Conservation (phyloP, 2,329 filamentous ascomycete species). For the Colletotrichum echinochloae region DNA sequence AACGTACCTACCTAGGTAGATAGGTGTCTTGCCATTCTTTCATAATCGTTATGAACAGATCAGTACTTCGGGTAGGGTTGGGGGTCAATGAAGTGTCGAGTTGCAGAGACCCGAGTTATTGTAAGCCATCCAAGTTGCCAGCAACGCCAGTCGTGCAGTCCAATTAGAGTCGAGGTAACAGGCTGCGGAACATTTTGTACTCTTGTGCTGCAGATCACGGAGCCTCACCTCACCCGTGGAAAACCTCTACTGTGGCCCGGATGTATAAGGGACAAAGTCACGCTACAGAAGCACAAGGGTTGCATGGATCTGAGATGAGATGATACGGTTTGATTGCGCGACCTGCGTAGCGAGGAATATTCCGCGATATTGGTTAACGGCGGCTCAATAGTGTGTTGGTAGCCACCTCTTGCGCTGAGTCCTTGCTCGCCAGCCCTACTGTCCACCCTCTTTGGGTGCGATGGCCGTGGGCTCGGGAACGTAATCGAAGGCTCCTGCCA, state of each 20-base stretch:
- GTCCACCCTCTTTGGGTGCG: slow-evolving; percentile 52
- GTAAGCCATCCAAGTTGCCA: background rate
- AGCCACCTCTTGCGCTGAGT: slow-evolving; percentile 50
- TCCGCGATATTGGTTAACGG: background rate
- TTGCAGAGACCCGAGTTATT: background rate
- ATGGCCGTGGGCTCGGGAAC: slow-evolving; percentile 59
- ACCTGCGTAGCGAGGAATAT: too few species aligned
- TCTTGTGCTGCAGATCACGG: background rate
- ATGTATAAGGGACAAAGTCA: background rate
- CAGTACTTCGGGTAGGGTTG: background rate
- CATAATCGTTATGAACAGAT: background rate
- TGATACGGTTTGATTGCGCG: background rate
- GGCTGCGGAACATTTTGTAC: background rate
- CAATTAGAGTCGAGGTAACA: background rate
- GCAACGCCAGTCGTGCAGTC: background rate
- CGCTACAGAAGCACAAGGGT: too few species aligned
- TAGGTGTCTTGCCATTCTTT: background rate
- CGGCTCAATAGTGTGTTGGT: slow-evolving; percentile 33
- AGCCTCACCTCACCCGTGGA: background rate
- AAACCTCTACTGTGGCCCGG: background rate
- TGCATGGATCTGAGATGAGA: background rate
- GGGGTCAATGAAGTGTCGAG: background rate
- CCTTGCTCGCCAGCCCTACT: slow-evolving; percentile 55
- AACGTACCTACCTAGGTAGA: too few species aligned
- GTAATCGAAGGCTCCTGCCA: slow-evolving; percentile 65